Evolutionary conservation across 768 basidiomycete genomes (phyloP), one percentile per base, ranked within the genome.

Genomic region (Rhodotorula toruloides): DNA sequence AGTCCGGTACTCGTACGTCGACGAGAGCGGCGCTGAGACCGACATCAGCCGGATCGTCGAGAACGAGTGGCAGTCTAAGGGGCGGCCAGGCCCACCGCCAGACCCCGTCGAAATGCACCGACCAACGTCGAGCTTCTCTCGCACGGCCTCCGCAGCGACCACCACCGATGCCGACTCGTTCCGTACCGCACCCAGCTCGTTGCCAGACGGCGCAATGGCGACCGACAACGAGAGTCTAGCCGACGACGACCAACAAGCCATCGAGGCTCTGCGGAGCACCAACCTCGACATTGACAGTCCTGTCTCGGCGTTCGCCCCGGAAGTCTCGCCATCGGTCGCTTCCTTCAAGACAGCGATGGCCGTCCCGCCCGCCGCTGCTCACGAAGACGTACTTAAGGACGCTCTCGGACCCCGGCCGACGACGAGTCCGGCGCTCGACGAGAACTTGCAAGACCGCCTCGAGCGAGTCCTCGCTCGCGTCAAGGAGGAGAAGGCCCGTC

Each of bases 31-130:
- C 4, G 90, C 90, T 78, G 88, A 87, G 1, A 88, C 86, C 74
- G 94, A 98, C 76, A 91, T 98, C 76, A 91, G 90, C 73, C 88
- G 94, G 68, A 84, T 96, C 55, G 83, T 97, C 53, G 91, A 93
- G 75, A 85, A 89, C 77, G 94, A 94, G 72, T 88, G 89, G 82
- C 68, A 70, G n/a, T n/a, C n/a, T n/a, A n/a, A n/a, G n/a, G n/a
- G n/a, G n/a, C n/a, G n/a, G n/a, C n/a, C n/a, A n/a, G 48, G 43
- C 22, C 31, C 37, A 9, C 7, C 36, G 36, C 25, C 13, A 42
- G 43, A 12, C 49, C 19, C 39, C 37, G 12, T 12, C 34, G 31
- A n/a, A 29, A 5, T 7, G 37, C 29, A 19, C 5, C 59, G 60
- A 1, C 54, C 70, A 17, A 32, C 54, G 3, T 47, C 58, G 16